Base-by-base conservation (phyloP, 495 filamentous ascomycete genomes). In the Echria macrotheca region DNA sequence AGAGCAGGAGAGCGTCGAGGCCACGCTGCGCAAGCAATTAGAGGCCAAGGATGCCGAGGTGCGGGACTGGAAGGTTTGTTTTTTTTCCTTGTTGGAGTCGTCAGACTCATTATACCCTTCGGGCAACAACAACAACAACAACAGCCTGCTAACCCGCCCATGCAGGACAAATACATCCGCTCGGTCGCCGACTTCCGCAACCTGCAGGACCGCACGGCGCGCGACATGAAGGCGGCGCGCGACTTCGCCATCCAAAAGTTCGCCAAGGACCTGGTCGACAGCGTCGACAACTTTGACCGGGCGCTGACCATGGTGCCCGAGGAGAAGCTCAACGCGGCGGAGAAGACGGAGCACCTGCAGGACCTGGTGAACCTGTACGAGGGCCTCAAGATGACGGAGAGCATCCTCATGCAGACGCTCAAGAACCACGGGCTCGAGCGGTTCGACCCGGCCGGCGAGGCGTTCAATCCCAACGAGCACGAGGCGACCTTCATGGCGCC, bases 201-300 rank as follows among this genome's bases (percentile, higher is more conserved):
- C 73, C 85, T 97, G 29, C 91, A 96, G 74, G 88, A 95, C 54
- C 87, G 93, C 58, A 91, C 88, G 5, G 83, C 86, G 69, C 89
- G 94, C 57, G 94, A 98, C 37, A 81, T 93, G 67, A 85, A 94
- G 63, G 66, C 76, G 26, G 86, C 89, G 31, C 84, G 82, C 52
- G 87, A 94, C 72, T 98, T 91, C 58, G 94, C 94, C 49, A 90
- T 98, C 65, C 88, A 95, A 66, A 80, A 82, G 45, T 98, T 98
- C 71, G 89, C 91, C 61, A 83, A 85, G 64, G 93, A 98, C 69
- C 83, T 98, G 32, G 78, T 98, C 44, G 93, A 97, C 58, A 83
- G 77, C 60, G 82, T 98, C 65, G 93, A 98, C 74, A 98, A 96
- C 76, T 82, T 98, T 43, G 93, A 98, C 69, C 88, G 89, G 52